Evolutionary conservation across 768 basidiomycete genomes (phyloP).

Genomic region (Trametes cingulata): DNA sequence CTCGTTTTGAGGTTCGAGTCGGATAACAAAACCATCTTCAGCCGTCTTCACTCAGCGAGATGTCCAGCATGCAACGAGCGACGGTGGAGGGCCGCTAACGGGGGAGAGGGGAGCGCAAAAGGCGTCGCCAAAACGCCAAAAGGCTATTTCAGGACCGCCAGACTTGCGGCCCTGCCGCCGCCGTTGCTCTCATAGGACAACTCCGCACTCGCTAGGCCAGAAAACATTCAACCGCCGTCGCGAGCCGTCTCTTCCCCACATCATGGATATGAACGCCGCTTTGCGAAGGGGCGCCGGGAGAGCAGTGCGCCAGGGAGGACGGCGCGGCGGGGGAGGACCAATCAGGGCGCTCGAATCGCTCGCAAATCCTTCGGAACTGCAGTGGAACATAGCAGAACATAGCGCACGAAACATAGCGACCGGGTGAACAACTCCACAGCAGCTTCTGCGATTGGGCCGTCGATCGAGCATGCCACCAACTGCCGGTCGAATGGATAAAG

Average conservation of each 20-base stretch:
- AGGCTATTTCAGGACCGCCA: not conserved
- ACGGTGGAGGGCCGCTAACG: not conserved
- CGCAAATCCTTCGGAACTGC: slow-evolving; percentile 6
- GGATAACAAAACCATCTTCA: slow-evolving; percentile 1
- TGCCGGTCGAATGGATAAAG: not conserved
- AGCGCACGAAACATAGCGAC: not conserved
- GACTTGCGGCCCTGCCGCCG: not conserved
- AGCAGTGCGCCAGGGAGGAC: not conserved
- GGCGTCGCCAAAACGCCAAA: not conserved
- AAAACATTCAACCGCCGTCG: not conserved
- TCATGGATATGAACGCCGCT: slow-evolving; percentile 2
- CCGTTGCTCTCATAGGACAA: not conserved
- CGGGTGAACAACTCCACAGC: not conserved
- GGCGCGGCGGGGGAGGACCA: not conserved
- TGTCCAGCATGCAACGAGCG: not conserved
- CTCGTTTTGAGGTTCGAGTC: slow-evolving; percentile 12
- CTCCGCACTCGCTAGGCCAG: not conserved
- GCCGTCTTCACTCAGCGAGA: not conserved
- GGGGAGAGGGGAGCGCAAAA: not conserved
- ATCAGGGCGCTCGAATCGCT: not conserved
- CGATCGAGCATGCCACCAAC: not conserved
- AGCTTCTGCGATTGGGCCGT: not conserved
- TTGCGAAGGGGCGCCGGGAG: not conserved
- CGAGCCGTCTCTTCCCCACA: not conserved
- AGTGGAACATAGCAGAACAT: no score